These are phyloP conservation scores for Bacterosira constricta DNA, from an alignment of 108 stramenopile species.

Conservation along the genomic window DNA sequence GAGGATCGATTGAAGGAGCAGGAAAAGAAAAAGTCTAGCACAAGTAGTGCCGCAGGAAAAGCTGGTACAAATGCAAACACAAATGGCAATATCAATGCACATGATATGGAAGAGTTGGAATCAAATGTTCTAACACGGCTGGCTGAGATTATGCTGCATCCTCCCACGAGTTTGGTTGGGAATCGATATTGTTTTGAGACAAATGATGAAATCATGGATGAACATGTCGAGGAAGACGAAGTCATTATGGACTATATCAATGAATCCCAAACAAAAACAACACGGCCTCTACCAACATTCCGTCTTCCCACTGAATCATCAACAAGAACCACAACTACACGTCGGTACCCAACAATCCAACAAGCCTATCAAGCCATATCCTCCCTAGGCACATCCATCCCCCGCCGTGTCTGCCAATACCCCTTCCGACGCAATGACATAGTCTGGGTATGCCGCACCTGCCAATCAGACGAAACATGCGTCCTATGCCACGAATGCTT, in stretches of 20 bases:
- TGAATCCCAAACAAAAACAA: not conserved
- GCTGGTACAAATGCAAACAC: not conserved
- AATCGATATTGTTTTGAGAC: not conserved
- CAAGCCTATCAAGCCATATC: conserved; percentile 21
- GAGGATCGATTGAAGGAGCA: conserved; percentile 10
- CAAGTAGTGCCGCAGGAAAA: not conserved
- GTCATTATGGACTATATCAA: not conserved
- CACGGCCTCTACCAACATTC: not conserved
- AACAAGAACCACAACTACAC: not conserved
- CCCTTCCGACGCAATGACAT: conserved; percentile 94
- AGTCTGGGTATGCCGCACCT: conserved; percentile 98
- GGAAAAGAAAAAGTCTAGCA: not conserved
- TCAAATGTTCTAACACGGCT: conserved; percentile 10
- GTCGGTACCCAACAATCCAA: conserved; percentile 13
- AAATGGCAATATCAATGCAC: not conserved
- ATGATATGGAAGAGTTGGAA: conserved; percentile 36
- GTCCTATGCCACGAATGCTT: conserved; percentile 96
- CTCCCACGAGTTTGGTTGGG: conserved; percentile 6
- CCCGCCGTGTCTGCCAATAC: conserved; percentile 87
- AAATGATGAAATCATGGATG: not conserved
- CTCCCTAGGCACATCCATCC: conserved; percentile 53
- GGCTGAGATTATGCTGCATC: conserved; percentile 48
- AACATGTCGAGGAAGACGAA: not conserved
- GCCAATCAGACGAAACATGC: conserved; percentile 96
- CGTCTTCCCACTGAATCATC: not conserved